Percentiles rank a stretch among this genome's conserved stretches.
Conservation (phyloP, 371 early-diverging fungal species). For the Parasitella parasitica region DNA sequence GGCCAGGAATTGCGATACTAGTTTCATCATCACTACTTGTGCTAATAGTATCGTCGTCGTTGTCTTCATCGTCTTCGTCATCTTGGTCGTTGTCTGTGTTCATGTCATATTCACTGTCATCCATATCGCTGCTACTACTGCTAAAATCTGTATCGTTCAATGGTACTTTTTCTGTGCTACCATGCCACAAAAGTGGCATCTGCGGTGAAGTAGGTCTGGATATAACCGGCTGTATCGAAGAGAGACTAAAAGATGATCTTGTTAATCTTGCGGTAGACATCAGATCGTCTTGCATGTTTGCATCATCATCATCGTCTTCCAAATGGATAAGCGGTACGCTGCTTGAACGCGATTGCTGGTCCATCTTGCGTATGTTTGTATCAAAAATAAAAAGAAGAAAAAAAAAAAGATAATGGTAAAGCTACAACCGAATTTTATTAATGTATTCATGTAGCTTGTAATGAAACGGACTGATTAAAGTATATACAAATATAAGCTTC, state of each 20-base stretch:
- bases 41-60: conserved; percentile 3
- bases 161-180: background rate
- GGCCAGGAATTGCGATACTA: conserved; percentile 96
- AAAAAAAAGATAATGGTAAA: background rate
- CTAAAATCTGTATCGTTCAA: background rate
- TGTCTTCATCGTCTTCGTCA: background rate
- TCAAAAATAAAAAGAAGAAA: background rate
- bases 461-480: background rate
- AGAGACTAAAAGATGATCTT: conserved; percentile 19
- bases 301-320: conserved; percentile 9
- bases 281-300: background rate
- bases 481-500: background rate
- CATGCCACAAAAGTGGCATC: background rate
- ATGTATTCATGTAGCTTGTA: background rate
- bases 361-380: background rate
- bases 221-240: conserved; percentile 8
- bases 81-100: background rate
- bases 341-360: conserved; percentile 14
- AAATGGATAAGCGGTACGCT: conserved; percentile 17
- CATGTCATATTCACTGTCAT: background rate
- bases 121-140: background rate
- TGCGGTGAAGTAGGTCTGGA: background rate
- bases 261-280: background rate
- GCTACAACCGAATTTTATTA: background rate
- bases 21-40: conserved; percentile 66